Base-by-base conservation (phyloP, 306 rosid species). In the Sindora glabra region DNA sequence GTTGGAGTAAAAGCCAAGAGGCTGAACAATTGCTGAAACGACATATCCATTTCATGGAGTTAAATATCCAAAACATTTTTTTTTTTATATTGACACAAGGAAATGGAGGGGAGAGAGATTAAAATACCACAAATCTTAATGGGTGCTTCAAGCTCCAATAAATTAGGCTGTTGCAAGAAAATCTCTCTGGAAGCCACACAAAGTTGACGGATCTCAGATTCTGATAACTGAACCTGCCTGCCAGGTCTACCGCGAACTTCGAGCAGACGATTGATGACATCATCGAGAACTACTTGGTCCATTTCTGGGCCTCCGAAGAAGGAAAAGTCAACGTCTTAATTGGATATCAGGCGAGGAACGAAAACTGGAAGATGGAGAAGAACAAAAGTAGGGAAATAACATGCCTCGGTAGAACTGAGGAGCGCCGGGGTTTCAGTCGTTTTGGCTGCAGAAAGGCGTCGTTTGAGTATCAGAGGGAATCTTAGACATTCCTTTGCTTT, bases 191-290 rank as follows among this genome's bases (percentile, higher is more conserved):
- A 87, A 59, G 23, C 67, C 0, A 65, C 53, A 62, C 97, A 90
- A 27, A 90, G 96, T 17, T 85, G 95, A 3, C 87, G 90, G 96
- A 91, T 91, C 96, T 87, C 97, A 9, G 95, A 61, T 71, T 91
- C 97, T 13, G 89, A 85, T 14, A 91, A 70, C 74, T 91, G 97
- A 5, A 91, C 96, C 83, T 85, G 97, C 84, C 81, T 91, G 24
- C 95, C 97, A 1, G 86, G 94, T 6, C 91, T 90, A 19, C 76
- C 81, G 17, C 95, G 85, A 55, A 87, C 96, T 78, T 85, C 90
- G 1, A 90, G 83, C 25, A 90, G 88, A 1, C 95, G 90, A 32
- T 64, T 75, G 82, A 90, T 87, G 64, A 90, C 85, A 86, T 87
- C 95, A 51, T 90, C 96, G 2, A 90, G 76, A 37, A 87, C 50